These are phyloP conservation scores for Themeda triandra DNA, from an alignment of 176 grass and related monocot species.

Conservation along the genomic window DNA sequence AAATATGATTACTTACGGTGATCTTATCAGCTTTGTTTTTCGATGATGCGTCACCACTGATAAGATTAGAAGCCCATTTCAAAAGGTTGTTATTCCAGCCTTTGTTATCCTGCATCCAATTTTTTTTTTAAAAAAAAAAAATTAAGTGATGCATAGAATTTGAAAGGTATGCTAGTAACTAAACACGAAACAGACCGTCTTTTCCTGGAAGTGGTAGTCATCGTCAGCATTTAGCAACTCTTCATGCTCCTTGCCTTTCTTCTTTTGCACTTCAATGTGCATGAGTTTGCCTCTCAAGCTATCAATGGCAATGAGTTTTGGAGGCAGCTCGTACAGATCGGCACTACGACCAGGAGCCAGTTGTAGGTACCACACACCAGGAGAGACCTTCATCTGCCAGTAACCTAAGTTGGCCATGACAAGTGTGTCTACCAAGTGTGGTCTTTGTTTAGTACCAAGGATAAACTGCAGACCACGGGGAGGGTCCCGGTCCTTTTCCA, in stretches of 20 bases:
- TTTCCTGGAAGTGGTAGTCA: conserved; percentile 57
- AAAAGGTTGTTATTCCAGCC: conserved; percentile 94
- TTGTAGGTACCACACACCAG: conserved; percentile 90
- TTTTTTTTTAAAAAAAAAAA: neutral
- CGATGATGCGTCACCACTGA: conserved; percentile 67
- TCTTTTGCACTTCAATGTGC: conserved; percentile 88
- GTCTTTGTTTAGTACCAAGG: conserved; percentile 83
- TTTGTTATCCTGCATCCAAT: conserved; percentile 63
- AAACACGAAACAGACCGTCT: conserved; percentile 50
- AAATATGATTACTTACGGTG: conserved; percentile 50
- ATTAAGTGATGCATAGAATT: conserved; percentile 17
- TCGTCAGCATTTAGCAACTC: conserved; percentile 71
- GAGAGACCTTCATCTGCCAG: conserved; percentile 99
- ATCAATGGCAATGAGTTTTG: conserved; percentile 77
- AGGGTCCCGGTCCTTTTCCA: conserved; percentile 87
- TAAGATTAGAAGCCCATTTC: conserved; percentile 95
- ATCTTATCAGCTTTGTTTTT: conserved; percentile 58
- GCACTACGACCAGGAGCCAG: conserved; percentile 94
- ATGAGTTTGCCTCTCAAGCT: conserved; percentile 94
- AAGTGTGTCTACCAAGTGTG: conserved; percentile 95
- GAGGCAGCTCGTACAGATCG: conserved; percentile 62
- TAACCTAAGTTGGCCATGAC: conserved; percentile 99
- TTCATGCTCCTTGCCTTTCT: conserved; percentile 77
- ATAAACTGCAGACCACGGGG: conserved; percentile 96
- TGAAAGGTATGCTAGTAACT: conserved; percentile 2